phyloP scores from a whole-genome alignment of 345 rosid species.

The Ceriops tagal region DNA sequence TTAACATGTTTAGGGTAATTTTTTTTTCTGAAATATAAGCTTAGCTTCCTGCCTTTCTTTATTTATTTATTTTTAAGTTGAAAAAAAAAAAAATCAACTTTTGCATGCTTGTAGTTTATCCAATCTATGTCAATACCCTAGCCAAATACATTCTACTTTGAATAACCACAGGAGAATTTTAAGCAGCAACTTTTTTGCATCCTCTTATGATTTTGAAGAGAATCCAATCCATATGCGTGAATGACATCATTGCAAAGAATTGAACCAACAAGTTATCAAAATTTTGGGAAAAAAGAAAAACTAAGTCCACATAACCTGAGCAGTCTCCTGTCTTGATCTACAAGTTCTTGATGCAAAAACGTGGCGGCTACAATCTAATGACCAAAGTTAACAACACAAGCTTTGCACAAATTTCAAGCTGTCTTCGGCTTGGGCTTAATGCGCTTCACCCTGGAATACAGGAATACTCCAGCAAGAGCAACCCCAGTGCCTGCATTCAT shows the following conservation, averaged over 20 bases:
- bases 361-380: not conserved
- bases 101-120: too few relatives aligned
- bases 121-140: too few relatives aligned
- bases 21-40: too few relatives aligned
- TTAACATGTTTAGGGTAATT: too few relatives aligned
- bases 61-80: too few relatives aligned
- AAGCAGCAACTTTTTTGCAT: too few relatives aligned
- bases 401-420: conserved; percentile 36
- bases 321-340: conserved; percentile 18
- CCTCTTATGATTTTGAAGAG: too few relatives aligned
- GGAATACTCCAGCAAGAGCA: conserved; percentile 91
- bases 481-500: conserved; percentile 71
- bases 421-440: conserved; percentile 81
- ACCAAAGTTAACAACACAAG: conserved; percentile 6
- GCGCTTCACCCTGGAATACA: conserved; percentile 93
- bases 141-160: too few relatives aligned
- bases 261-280: not conserved
- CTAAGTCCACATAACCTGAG: not conserved
- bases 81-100: too few relatives aligned
- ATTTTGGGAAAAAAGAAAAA: not conserved
- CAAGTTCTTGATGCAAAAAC: conserved; percentile 4
- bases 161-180: too few relatives aligned
- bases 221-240: too few relatives aligned
- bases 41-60: too few relatives aligned
- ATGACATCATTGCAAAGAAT: not conserved